Base-by-base conservation (phyloP, 1,284 basidiomycete species). In the Leccinum glutinopallens region DNA sequence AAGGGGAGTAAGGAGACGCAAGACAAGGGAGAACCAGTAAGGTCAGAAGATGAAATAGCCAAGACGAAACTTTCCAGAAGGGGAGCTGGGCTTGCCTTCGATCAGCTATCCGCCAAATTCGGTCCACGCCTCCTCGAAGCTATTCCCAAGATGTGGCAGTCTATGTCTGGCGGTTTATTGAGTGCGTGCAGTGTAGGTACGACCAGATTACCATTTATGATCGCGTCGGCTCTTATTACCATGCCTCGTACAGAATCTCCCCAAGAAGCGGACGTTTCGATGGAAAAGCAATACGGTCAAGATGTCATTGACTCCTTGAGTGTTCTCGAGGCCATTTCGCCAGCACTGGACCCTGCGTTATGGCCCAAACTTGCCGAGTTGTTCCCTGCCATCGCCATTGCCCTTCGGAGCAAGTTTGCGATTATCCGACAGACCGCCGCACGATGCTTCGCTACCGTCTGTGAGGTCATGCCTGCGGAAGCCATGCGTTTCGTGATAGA, bases 141-240 rank as follows among this genome's bases (percentile, higher is more conserved):
- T 13, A 87, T 98, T 25, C 96, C 97, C 2, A 93, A 89, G 69
- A 92, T 98, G 83, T 99, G 97, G 96, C 88, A 92, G 58, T 94
- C 93, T 17, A 94, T 97, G 87, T 89, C 89, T 19, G 89, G 89
- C 37, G 89, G 93, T 22, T 76, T 97, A 39, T 71, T 91, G 46
- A 85, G 85, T 63, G 84, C 88, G n/a, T 95, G 91, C 64, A 78
- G 83, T 59, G 76, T 82, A 62, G 87, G 92, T 90, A 73, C 63
- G 84, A 71, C 43, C 54, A 32, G 46, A 22, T 53, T 59, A 58
- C 60, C 15, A 10, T 8, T n/a, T 13, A n/a, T 39, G 17, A 1
- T 51, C 22, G 37, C n/a, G 62, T 66, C 58, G 4, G 49, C 51
- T 33, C 64, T 62, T 39, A 65, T 65, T 7, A 59, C 51, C 62